These are phyloP conservation scores for Pleurostoma richardsiae DNA, from an alignment of 2,329 filamentous ascomycete genomes.

Conservation along the genomic window DNA sequence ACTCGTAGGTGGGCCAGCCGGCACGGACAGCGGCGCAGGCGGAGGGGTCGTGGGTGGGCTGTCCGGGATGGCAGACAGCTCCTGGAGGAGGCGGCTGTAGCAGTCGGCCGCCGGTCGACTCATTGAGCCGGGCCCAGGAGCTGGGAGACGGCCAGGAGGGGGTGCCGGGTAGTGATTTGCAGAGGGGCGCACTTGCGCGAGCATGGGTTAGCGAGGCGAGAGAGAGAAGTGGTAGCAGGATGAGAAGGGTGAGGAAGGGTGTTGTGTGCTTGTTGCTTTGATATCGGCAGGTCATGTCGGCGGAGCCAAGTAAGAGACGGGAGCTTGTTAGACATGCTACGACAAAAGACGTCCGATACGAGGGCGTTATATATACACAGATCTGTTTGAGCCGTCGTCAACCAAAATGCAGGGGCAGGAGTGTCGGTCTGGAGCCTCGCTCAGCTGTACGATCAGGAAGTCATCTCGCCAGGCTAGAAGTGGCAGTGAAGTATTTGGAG, in stretches of 20 bases:
- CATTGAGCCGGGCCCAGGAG: slow-evolving; percentile 41
- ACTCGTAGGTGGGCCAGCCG: slow-evolving; percentile 18
- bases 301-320: too few relatives aligned
- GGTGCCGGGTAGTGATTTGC: neutral
- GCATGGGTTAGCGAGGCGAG: neutral
- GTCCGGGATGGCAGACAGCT: slow-evolving; percentile 34
- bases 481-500: too few relatives aligned
- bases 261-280: neutral
- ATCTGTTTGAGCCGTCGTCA: too few relatives aligned
- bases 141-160: slow-evolving; percentile 39
- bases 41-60: slow-evolving; percentile 11
- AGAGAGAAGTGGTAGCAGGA: neutral
- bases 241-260: neutral
- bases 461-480: too few relatives aligned
- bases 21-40: slow-evolving; percentile 11
- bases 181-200: neutral
- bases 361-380: too few relatives aligned
- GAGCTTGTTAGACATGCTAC: too few relatives aligned
- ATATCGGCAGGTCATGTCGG: too few relatives aligned
- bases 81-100: slow-evolving; percentile 36
- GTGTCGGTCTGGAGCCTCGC: too few relatives aligned
- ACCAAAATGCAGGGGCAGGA: too few relatives aligned
- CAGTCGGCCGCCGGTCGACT: slow-evolving; percentile 34
- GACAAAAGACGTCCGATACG: too few relatives aligned
- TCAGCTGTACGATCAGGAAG: too few relatives aligned